Conservation (phyloP, 1,139 yeast species). For the Ogataea hybrid region DNA sequence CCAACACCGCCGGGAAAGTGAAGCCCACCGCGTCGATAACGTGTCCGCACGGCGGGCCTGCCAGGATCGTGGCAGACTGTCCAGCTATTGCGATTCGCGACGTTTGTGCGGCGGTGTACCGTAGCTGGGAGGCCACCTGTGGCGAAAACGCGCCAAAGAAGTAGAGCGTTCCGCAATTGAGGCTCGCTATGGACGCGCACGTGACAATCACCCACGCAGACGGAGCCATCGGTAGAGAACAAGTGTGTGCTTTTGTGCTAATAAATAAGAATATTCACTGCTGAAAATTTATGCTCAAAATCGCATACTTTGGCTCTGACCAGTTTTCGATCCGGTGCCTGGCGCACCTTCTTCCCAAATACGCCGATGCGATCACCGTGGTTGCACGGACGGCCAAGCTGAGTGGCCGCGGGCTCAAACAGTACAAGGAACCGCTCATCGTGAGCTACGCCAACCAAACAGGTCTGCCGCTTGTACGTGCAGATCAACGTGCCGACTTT, state of each 20-base stretch:
- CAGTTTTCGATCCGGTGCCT: constrained; percentile 65
- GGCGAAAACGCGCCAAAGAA: constrained; percentile 60
- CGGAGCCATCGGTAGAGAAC: neutral
- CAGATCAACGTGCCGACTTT: constrained; percentile 60
- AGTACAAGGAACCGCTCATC: constrained; percentile 53
- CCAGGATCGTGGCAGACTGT: constrained; percentile 50
- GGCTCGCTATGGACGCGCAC: constrained; percentile 19
- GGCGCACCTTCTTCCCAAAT: constrained; percentile 37
- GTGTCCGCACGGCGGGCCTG: constrained; percentile 54
- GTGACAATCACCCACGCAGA: constrained; percentile 9
- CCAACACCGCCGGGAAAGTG: constrained; percentile 42
- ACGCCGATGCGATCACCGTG: constrained; percentile 51
- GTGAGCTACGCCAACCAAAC: constrained; percentile 40
- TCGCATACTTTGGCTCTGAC: constrained; percentile 76
- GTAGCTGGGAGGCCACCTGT: constrained; percentile 47
- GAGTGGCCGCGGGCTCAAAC: constrained; percentile 62
- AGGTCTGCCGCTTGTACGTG: constrained; percentile 46
- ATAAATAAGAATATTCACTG: neutral
- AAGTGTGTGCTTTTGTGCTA: neutral
- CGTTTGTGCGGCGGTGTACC: constrained; percentile 51
- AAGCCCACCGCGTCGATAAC: constrained; percentile 52
- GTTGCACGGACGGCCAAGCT: constrained; percentile 67
- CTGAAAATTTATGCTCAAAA: constrained; percentile 11
- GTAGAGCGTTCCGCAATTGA: constrained; percentile 49
- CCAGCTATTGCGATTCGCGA: constrained; percentile 54